These are phyloP conservation scores for Verticillium alfalfae DNA, from an alignment of 2,329 filamentous ascomycete species.

Conservation along the genomic window DNA sequence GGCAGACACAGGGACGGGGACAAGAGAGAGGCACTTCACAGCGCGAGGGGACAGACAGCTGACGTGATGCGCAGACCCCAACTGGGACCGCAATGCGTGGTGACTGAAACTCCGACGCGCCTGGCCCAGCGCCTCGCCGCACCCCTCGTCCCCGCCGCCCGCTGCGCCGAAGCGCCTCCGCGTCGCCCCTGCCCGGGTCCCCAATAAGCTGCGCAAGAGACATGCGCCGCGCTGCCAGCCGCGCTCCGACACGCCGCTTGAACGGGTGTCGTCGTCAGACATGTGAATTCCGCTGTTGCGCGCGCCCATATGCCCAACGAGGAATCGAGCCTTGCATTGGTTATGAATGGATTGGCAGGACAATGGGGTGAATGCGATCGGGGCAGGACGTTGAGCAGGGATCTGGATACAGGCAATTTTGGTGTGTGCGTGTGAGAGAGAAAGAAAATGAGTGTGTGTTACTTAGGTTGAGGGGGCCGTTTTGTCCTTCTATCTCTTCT, in stretches of 20 bases:
- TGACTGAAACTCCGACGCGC: conserved; percentile 34
- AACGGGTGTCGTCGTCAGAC: not conserved
- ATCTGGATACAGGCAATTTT: no score
- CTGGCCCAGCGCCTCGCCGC: conserved; percentile 3
- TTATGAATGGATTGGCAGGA: no score
- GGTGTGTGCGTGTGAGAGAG: no score
- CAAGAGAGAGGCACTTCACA: not conserved
- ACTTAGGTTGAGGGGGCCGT: no score
- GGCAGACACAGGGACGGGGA: no score
- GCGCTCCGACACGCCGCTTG: conserved; percentile 8
- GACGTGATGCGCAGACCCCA: conserved; percentile 52
- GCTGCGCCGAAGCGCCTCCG: not conserved
- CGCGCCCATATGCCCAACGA: no score
- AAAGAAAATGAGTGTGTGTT: no score
- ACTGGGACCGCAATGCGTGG: conserved; percentile 90
- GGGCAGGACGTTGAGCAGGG: no score
- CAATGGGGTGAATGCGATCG: no score
- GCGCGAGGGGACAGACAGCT: not conserved
- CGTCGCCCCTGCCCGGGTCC: conserved; percentile 2
- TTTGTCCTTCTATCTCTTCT: no score
- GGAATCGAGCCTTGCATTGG: no score
- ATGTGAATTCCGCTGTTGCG: not conserved
- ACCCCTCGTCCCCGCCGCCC: conserved; percentile 1
- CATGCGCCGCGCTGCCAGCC: not conserved
- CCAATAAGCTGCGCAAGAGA: conserved; percentile 11